phyloP scores from a whole-genome alignment of 2,329 filamentous ascomycete genomes.

The Colletotrichum cuscutae region DNA sequence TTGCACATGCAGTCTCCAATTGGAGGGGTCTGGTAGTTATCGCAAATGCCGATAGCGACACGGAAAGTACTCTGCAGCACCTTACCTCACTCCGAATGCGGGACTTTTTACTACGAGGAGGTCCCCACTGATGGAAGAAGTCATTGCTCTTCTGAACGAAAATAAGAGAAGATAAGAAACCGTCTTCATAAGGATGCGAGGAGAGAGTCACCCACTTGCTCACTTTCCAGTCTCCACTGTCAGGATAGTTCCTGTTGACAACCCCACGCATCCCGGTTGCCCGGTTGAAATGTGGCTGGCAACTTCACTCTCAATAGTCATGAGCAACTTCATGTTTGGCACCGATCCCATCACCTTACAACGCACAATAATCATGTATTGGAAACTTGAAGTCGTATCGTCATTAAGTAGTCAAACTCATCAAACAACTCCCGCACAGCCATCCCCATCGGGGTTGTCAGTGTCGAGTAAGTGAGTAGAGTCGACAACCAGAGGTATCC shows the following conservation, averaged over 20 bases:
- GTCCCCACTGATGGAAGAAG: background rate
- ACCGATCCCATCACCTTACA: background rate
- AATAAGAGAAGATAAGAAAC: background rate
- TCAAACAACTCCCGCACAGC: background rate
- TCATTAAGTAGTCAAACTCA: slow-evolving; percentile 15
- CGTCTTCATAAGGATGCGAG: too few relatives aligned
- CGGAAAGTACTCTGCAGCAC: background rate
- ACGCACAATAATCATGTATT: background rate
- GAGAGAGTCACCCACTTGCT: background rate
- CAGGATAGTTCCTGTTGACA: background rate
- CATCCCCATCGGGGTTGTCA: background rate
- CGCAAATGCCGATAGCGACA: background rate
- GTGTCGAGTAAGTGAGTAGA: background rate
- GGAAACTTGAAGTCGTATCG: background rate
- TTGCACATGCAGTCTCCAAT: background rate
- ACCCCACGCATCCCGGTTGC: background rate
- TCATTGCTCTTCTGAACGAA: background rate
- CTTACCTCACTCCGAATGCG: background rate
- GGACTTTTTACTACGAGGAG: background rate
- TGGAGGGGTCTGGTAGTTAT: too few relatives aligned
- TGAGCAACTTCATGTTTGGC: too few relatives aligned
- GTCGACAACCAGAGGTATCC: slow-evolving; percentile 5
- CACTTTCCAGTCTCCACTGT: background rate
- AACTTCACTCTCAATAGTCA: background rate
- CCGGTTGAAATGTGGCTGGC: background rate